Evolutionary conservation across 139 green algal genomes (phyloP), one percentile per base, ranked within the genome.

Genomic region (Micractinium conductrix): DNA sequence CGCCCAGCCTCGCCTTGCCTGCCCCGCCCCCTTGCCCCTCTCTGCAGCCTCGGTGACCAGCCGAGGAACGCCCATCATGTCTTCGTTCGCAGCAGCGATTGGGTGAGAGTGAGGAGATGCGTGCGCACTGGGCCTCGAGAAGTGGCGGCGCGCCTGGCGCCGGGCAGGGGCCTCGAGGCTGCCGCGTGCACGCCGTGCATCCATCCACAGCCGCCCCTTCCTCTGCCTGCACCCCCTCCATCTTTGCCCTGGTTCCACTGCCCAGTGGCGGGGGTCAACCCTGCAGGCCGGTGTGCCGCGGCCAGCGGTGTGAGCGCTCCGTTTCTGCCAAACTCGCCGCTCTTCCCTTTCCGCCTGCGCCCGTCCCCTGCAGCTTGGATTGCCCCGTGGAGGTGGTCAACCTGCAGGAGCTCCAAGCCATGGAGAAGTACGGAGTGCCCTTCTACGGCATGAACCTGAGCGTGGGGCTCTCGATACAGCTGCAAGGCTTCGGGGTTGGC

Each of bases 31-130:
- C n/a, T n/a, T n/a, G n/a, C n/a, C n/a, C n/a, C n/a, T n/a, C n/a
- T n/a, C n/a, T n/a, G n/a, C n/a, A n/a, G 80, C 89, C 26, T 85
- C 74, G 19, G 91, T 98, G 8, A 89, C 91, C n/a, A 81, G 75
- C 26, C 89, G 93, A 73, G 92, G 89, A 7, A 94, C 95, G 1
- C 88, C 90, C 2, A 83, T 96, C 9, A 92, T 97, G 88, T 92
- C 69, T 65, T 91, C 78, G 84, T 96, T 94, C 87, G 88, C 88
- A 8, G 88, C 92, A 26, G 91, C 93, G 0, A 78, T 98, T 35
- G 95, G 94, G 50, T 80, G 45, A 44, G 40, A n/a, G n/a, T n/a
- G n/a, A n/a, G n/a, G n/a, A n/a, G n/a, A n/a, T n/a, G n/a, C n/a
- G n/a, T n/a, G n/a, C n/a, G n/a, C n/a, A n/a, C n/a, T n/a, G n/a